Evolutionary conservation across 345 rosid genomes (phyloP), one percentile per base, ranked within the genome.

Genomic region (Kernera saxatilis): DNA sequence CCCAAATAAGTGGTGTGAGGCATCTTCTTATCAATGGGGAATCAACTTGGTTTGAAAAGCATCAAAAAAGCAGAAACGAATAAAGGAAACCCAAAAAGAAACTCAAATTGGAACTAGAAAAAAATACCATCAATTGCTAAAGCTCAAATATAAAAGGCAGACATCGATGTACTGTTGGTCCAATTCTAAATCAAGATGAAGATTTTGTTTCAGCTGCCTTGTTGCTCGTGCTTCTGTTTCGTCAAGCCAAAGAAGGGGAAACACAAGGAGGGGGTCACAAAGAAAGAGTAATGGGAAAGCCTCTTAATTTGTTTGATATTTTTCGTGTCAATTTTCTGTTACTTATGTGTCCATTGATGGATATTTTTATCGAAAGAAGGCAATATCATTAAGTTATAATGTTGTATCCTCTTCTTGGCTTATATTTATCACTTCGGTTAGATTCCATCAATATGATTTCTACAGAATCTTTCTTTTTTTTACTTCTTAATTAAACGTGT

Each of bases 191-290:
- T 69, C 63, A 64, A 75, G 41, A 86, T 88, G 93, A 84, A 86
- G 86, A 78, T 84, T 78, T 49, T 80, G 76, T 57, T 88, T 58
- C 83, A 83, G 71, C 72, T 86, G 50, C 89, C 87, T 9, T 86
- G 87, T 46, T 73, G 77, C 12, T 73, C 77, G 2, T 73, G 77
- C 65, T 73, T 73, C 35, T 88, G 91, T 76, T 81, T 78, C 76
- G 33, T 82, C 72, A 76, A 83, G 82, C 8, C 83, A 72, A 82
- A 84, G 79, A 83, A 78, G 50, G 51, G 44, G 27, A 84, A 79
- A 77, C 78, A 80, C 70, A 81, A 79, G 64, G 84, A 80, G 40
- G 77, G 74, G 51, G 82, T 76, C 46, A 69, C 30, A 5, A 79
- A 80, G 78, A 33, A 43, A 2, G 50, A 57, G 8, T 81, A 52